Evolutionary conservation across 768 basidiomycete species (phyloP).

Genomic region (Daedalea quercina): DNA sequence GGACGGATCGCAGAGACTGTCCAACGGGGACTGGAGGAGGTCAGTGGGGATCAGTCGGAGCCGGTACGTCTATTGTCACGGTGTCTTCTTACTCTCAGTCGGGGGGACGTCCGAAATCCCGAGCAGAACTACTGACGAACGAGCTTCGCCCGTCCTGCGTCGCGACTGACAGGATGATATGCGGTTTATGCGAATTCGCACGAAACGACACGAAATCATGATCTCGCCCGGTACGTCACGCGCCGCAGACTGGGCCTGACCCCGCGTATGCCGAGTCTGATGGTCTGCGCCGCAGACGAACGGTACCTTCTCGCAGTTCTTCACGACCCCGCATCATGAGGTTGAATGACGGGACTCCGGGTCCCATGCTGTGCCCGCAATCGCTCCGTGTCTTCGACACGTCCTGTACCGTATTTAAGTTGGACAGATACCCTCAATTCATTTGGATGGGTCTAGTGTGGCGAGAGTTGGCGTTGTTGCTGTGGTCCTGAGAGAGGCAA

Average conservation of each 20-base stretch:
- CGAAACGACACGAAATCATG: slow-evolving; percentile 88
- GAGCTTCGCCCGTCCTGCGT: not conserved
- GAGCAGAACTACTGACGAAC: not conserved
- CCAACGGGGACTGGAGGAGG: slow-evolving; percentile 71
- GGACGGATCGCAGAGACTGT: slow-evolving; percentile 74
- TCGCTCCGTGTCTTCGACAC: too few species aligned
- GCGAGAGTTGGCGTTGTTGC: too few species aligned
- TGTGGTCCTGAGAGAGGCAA: too few species aligned
- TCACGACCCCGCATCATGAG: slow-evolving; percentile 58
- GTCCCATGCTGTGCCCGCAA: too few species aligned
- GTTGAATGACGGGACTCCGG: too few species aligned
- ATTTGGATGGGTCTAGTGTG: too few species aligned
- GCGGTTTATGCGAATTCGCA: slow-evolving; percentile 84
- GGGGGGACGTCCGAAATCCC: not conserved
- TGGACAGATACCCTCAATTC: too few species aligned
- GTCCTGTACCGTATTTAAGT: too few species aligned
- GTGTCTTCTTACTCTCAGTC: not conserved
- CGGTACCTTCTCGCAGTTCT: slow-evolving; percentile 79
- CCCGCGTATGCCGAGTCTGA: not conserved
- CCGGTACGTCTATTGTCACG: slow-evolving; percentile 50
- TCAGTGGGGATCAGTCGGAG: slow-evolving; percentile 56
- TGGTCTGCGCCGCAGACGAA: slow-evolving; percentile 44
- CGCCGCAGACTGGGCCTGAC: not conserved
- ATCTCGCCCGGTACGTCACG: slow-evolving; percentile 76
- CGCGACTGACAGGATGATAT: slow-evolving; percentile 61